Evolutionary conservation across 805 yeast genomes (phyloP).

Genomic region (Saccharomycopsis oosterbeekiorum): DNA sequence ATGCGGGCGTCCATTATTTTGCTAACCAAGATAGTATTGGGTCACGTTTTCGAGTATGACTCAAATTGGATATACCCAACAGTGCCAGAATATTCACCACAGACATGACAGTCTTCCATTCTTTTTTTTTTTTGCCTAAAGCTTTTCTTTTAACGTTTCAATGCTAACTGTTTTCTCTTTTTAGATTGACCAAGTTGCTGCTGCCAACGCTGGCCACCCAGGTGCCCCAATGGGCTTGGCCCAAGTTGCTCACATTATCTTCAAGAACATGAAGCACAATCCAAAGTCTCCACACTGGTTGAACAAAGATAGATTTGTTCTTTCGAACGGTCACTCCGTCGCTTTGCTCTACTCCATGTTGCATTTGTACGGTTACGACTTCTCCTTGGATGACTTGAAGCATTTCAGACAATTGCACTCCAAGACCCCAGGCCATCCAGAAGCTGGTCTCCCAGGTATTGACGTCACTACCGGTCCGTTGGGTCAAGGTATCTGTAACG

Average conservation of each 20-base stretch:
- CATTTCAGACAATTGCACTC: conserved; percentile 83
- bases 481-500: conserved; percentile 96
- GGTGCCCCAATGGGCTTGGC: conserved; percentile 99
- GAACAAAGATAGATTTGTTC: conserved; percentile 90
- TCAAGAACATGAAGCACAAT: conserved; percentile 69
- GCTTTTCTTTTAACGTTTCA: too few relatives aligned
- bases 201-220: conserved; percentile 96
- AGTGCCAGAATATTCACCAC: too few relatives aligned
- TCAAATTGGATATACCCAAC: background rate
- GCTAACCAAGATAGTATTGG: background rate
- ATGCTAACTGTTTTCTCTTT: conserved; percentile 6
- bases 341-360: conserved; percentile 79
- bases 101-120: background rate
- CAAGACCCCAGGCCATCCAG: conserved; percentile 97
- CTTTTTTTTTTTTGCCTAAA: too few relatives aligned
- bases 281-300: conserved; percentile 89
- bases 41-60: background rate
- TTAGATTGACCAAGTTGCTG: conserved; percentile 65
- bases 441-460: conserved; percentile 80
- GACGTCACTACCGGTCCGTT: conserved; percentile 98
- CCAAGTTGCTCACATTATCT: conserved; percentile 85
- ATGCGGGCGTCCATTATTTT: background rate
- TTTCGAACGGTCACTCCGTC: conserved; percentile 95
- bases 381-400: conserved; percentile 77
- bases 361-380: conserved; percentile 76